Evolutionary conservation across 352 stramenopile genomes (phyloP).

Genomic region (Phytophthora citricola): DNA sequence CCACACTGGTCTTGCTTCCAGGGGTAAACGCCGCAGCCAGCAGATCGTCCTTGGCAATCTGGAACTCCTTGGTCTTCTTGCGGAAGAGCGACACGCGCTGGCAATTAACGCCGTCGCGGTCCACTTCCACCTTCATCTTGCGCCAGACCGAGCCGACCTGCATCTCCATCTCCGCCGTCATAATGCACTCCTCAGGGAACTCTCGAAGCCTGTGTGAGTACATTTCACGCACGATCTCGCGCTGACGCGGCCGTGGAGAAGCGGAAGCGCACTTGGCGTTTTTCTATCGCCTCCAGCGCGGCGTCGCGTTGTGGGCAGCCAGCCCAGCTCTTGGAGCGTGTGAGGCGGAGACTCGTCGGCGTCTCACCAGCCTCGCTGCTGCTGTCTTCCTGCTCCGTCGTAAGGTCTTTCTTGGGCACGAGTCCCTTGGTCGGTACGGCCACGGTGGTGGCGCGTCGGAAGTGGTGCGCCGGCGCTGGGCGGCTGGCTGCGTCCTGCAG

Average conservation of each 20-base stretch:
- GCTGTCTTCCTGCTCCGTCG: slow-evolving; percentile 26
- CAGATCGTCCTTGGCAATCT: slow-evolving; percentile 64
- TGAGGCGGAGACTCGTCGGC: slow-evolving; percentile 25
- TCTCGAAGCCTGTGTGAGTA: slow-evolving; percentile 63
- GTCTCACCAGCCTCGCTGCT: slow-evolving; percentile 23
- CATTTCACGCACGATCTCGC: slow-evolving; percentile 74
- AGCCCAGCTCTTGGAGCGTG: slow-evolving; percentile 61
- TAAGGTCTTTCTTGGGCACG: slow-evolving; percentile 10
- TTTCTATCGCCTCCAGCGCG: slow-evolving; percentile 64
- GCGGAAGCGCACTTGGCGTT: slow-evolving; percentile 61
- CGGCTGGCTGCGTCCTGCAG: slow-evolving; percentile 9
- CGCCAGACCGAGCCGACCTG: slow-evolving; percentile 62
- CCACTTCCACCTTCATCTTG: slow-evolving; percentile 53
- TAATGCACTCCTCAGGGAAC: slow-evolving; percentile 56
- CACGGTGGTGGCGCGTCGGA: slow-evolving; percentile 65
- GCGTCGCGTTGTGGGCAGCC: slow-evolving; percentile 55
- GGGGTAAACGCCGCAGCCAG: slow-evolving; percentile 44
- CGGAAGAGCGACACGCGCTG: slow-evolving; percentile 65
- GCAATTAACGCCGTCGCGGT: slow-evolving; percentile 63
- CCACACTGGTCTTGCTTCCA: slow-evolving; percentile 39
- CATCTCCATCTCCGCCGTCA: slow-evolving; percentile 43
- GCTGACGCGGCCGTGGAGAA: slow-evolving; percentile 65
- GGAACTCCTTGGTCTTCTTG: slow-evolving; percentile 62
- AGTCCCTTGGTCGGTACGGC: slow-evolving; percentile 40
- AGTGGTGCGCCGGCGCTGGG: slow-evolving; percentile 18